Evolutionary conservation across 768 basidiomycete species (phyloP).

Genomic region (Scleroderma citrinum): DNA sequence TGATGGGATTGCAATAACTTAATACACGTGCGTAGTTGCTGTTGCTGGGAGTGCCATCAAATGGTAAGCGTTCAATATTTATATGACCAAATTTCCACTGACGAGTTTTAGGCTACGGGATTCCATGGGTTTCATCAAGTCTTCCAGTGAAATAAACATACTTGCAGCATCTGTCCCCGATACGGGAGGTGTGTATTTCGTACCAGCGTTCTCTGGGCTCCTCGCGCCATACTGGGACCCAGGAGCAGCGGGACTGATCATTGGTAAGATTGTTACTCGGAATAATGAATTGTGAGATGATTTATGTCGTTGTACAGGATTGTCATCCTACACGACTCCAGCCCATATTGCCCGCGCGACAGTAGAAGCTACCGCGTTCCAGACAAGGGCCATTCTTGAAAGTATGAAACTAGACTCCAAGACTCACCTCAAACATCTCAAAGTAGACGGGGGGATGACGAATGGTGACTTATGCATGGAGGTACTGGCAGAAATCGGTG

Average conservation of each 20-base stretch:
- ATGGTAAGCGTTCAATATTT: slow-evolving; percentile 43
- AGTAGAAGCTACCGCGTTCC: slow-evolving; percentile 93
- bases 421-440: slow-evolving; percentile 73
- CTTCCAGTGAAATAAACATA: slow-evolving; percentile 78
- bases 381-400: slow-evolving; percentile 92
- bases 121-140: slow-evolving; percentile 75
- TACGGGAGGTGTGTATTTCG: slow-evolving; percentile 91
- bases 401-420: slow-evolving; percentile 92
- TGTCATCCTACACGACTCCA: slow-evolving; percentile 85
- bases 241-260: slow-evolving; percentile 78
- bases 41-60: slow-evolving; percentile 95
- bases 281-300: background rate
- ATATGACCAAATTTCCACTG: background rate
- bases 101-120: slow-evolving; percentile 66
- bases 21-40: slow-evolving; percentile 47
- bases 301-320: slow-evolving; percentile 33
- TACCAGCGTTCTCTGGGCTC: slow-evolving; percentile 93
- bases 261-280: slow-evolving; percentile 42
- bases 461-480: slow-evolving; percentile 88
- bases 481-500: slow-evolving; percentile 83
- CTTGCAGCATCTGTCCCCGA: slow-evolving; percentile 72
- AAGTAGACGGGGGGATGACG: slow-evolving; percentile 98
- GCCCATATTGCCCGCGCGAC: slow-evolving; percentile 93
- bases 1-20: background rate
- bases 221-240: slow-evolving; percentile 99